phyloP scores from a whole-genome alignment of 2,329 filamentous ascomycete species.

The Trichophyton verrucosum region DNA sequence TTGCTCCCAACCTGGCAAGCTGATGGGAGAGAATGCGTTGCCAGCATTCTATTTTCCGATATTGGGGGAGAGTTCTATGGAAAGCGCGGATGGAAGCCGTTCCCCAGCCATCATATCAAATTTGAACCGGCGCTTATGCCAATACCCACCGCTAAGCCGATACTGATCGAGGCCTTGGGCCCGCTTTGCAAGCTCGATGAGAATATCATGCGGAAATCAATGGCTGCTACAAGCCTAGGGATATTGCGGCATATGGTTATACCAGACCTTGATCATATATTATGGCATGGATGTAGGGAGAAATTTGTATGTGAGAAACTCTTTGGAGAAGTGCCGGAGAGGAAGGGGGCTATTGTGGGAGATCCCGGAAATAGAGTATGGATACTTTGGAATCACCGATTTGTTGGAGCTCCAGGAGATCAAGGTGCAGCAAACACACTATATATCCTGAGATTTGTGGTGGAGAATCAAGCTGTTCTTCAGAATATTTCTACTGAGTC shows the following conservation, averaged over 20 bases:
- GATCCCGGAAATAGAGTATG: slow-evolving; percentile 14
- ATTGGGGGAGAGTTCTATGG: slow-evolving; percentile 17
- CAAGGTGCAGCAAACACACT: slow-evolving; percentile 10
- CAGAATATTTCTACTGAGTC: neutral
- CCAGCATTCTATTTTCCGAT: slow-evolving; percentile 18
- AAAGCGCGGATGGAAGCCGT: slow-evolving; percentile 15
- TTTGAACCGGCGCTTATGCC: slow-evolving; percentile 7
- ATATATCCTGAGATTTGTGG: slow-evolving; percentile 15
- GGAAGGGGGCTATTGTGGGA: slow-evolving; percentile 17
- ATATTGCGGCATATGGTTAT: slow-evolving; percentile 13
- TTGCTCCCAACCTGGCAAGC: slow-evolving; percentile 14
- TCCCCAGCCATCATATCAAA: slow-evolving; percentile 14
- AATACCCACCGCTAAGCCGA: neutral
- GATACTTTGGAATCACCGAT: slow-evolving; percentile 12
- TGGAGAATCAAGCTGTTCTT: slow-evolving; percentile 7
- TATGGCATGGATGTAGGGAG: slow-evolving; percentile 17
- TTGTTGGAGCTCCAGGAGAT: neutral
- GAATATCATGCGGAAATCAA: slow-evolving; percentile 3
- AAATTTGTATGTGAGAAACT: slow-evolving; percentile 15
- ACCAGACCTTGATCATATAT: slow-evolving; percentile 17
- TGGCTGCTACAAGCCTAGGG: neutral
- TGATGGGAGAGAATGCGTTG: slow-evolving; percentile 7
- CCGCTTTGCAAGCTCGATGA: slow-evolving; percentile 9
- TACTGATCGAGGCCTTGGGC: slow-evolving; percentile 3
- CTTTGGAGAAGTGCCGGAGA: slow-evolving; percentile 9